phyloP scores from a whole-genome alignment of 352 stramenopile genomes.

The Albugo laibachii region DNA sequence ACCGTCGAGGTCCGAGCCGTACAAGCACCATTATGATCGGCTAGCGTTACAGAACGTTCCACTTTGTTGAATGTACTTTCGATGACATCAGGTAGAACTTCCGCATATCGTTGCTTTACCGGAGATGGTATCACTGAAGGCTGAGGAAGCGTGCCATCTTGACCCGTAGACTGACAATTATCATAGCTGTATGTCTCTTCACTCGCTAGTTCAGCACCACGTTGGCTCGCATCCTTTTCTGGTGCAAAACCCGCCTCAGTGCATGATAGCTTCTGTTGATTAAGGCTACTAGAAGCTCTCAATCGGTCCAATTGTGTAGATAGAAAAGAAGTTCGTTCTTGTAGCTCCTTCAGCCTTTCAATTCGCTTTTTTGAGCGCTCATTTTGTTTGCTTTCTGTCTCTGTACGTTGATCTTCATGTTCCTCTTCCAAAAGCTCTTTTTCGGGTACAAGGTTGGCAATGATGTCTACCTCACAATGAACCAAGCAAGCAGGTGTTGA shows the following conservation, averaged over 20 bases:
- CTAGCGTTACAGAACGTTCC: conserved; percentile 3
- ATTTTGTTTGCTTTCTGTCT: too few relatives aligned
- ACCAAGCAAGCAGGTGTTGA: conserved; percentile 26
- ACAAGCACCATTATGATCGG: neutral
- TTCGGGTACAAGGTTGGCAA: neutral
- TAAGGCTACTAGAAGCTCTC: too few relatives aligned
- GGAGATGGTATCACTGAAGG: too few relatives aligned
- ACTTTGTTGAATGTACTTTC: conserved; percentile 6
- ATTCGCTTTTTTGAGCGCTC: neutral
- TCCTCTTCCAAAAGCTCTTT: conserved; percentile 1
- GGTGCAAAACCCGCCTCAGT: neutral
- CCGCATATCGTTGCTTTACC: neutral
- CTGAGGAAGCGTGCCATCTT: too few relatives aligned
- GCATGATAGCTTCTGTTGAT: conserved; percentile 4
- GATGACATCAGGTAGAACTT: conserved; percentile 5
- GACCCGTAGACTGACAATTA: too few relatives aligned
- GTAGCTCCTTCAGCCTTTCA: conserved; percentile 5
- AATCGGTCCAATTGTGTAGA: too few relatives aligned
- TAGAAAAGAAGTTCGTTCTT: neutral
- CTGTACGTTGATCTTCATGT: conserved; percentile 7
- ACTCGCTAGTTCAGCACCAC: conserved; percentile 3
- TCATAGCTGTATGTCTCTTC: neutral
- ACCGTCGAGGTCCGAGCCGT: too few relatives aligned
- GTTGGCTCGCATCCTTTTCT: neutral
- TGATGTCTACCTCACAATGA: neutral